Conservation (phyloP, 345 rosid genomes). For the Pistacia atlantica region DNA sequence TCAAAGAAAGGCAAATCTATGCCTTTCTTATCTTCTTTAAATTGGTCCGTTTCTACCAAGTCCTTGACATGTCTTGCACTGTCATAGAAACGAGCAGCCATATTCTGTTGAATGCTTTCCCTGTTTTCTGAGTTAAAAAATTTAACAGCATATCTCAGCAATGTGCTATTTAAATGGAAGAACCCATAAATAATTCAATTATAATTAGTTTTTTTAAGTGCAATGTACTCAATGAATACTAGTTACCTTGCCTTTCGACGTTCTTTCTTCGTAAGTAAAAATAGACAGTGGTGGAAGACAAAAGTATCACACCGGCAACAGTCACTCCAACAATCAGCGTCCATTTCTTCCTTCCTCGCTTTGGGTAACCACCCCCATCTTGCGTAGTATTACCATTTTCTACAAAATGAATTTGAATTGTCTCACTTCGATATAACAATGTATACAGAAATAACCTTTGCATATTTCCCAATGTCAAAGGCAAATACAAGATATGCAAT, state of each 20-base stretch:
- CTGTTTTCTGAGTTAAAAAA: conserved; percentile 21
- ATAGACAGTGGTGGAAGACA: conserved; percentile 11
- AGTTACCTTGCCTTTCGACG: conserved; percentile 23
- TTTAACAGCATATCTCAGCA: background rate
- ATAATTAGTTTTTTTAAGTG: background rate
- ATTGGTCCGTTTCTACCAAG: conserved; percentile 25
- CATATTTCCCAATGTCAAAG: background rate
- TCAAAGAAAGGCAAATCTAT: conserved; percentile 49
- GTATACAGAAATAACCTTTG: background rate
- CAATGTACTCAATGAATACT: background rate
- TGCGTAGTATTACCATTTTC: background rate
- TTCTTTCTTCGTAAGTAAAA: conserved; percentile 14
- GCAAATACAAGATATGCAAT: background rate
- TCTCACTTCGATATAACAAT: background rate
- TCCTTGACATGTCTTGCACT: conserved; percentile 34
- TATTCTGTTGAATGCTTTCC: conserved; percentile 11
- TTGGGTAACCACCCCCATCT: background rate
- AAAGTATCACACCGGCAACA: conserved; percentile 2
- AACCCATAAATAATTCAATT: background rate
- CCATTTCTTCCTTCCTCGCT: background rate
- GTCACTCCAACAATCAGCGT: conserved; percentile 20
- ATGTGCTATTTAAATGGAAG: background rate
- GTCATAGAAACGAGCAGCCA: conserved; percentile 25
- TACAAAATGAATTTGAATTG: background rate
- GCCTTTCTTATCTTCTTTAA: conserved; percentile 37